Conservation (phyloP, 257 asterid genomes). For the Solanum chmielewskii region DNA sequence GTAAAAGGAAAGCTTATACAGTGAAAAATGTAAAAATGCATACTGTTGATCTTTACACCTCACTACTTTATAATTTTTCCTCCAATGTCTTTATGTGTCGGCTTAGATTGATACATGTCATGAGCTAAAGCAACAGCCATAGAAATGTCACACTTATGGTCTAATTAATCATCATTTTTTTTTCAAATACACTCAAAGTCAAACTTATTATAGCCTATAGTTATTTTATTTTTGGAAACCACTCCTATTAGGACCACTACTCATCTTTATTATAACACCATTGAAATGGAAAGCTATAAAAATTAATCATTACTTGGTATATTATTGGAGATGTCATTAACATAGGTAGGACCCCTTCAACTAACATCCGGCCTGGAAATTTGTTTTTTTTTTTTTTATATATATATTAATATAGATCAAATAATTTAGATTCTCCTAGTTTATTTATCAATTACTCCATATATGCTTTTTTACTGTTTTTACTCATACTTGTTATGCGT, state of each 20-base stretch:
- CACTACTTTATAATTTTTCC: neutral
- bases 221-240: constrained; percentile 34
- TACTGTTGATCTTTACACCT: constrained; percentile 8
- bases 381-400: neutral
- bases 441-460: neutral
- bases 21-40: neutral
- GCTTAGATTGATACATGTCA: constrained; percentile 45
- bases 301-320: neutral
- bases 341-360: neutral
- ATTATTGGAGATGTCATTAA: neutral
- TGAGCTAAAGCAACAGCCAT: constrained; percentile 38
- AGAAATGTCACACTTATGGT: constrained; percentile 21
- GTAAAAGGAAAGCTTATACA: neutral
- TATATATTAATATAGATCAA: too few relatives aligned
- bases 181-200: neutral
- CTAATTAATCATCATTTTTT: neutral
- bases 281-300: neutral
- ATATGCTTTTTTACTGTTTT: neutral
- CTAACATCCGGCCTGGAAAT: neutral
- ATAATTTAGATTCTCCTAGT: neutral
- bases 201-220: neutral
- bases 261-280: neutral
- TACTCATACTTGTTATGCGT: too few relatives aligned
- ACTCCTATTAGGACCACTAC: constrained; percentile 46
- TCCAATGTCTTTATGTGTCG: constrained; percentile 8